phyloP scores from a whole-genome alignment of 2,329 filamentous ascomycete species.

The Orbilia oligospora region DNA sequence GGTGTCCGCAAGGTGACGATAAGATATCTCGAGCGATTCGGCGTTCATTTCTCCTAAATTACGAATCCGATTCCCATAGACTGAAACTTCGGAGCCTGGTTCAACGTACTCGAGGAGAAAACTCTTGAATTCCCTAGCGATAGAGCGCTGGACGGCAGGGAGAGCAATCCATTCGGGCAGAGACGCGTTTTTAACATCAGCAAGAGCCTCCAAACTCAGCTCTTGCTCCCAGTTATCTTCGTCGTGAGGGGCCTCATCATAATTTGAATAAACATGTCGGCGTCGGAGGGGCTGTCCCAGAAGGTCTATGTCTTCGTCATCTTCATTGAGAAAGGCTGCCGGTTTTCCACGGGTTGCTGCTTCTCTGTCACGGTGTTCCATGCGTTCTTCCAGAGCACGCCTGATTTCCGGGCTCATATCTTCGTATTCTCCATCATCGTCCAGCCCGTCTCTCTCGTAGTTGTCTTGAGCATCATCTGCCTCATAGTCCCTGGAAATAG shows the following conservation, averaged over 20 bases:
- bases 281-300: conserved; percentile 87
- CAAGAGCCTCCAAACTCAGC: conserved; percentile 88
- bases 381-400: conserved; percentile 78
- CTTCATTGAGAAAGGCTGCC: conserved; percentile 81
- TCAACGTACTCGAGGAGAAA: conserved; percentile 98
- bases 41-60: conserved; percentile 98
- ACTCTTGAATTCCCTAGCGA: conserved; percentile 96
- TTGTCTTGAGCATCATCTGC: conserved; percentile 78
- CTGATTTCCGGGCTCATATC: conserved; percentile 77
- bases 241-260: conserved; percentile 91
- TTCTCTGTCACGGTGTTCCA: conserved; percentile 81
- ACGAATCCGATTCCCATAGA: conserved; percentile 93
- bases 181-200: conserved; percentile 92
- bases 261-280: conserved; percentile 79
- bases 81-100: conserved; percentile 81
- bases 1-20: conserved; percentile 88
- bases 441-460: conserved; percentile 80
- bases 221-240: conserved; percentile 90
- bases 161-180: conserved; percentile 96
- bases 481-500: conserved; percentile 77
- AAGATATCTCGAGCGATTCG: conserved; percentile 95
- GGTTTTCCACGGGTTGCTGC: conserved; percentile 78
- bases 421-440: conserved; percentile 83
- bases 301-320: conserved; percentile 90
- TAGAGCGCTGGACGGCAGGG: conserved; percentile 89